Conservation (phyloP, 140 eudicot species). For the Anethum foeniculum region DNA sequence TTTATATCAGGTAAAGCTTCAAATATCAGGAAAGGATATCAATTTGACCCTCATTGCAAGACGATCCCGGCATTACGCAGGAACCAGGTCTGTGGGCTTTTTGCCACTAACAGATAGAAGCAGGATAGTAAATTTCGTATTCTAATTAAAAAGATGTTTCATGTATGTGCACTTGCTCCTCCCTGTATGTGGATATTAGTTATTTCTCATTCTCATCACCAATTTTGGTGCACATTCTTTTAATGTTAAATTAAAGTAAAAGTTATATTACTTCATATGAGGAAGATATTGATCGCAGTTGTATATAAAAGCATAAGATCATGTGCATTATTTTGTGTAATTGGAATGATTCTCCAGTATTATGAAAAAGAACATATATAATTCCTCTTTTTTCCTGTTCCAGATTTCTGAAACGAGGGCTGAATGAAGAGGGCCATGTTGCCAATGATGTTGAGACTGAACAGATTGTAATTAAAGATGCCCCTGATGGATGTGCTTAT, state of each 20-base stretch:
- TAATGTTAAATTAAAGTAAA: background rate
- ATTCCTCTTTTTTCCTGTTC: background rate
- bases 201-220: background rate
- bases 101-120: background rate
- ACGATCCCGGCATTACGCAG: conserved; percentile 97
- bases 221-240: background rate
- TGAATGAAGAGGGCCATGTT: conserved; percentile 22
- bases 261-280: background rate
- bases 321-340: background rate
- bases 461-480: conserved; percentile 26
- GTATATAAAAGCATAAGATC: background rate
- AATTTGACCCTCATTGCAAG: conserved; percentile 83
- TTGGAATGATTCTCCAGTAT: background rate
- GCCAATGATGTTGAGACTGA: conserved; percentile 35
- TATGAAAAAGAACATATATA: background rate
- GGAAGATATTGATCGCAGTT: background rate
- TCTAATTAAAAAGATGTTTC: background rate
- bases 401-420: conserved; percentile 17
- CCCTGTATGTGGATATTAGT: too few relatives aligned
- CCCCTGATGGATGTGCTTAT: conserved; percentile 3
- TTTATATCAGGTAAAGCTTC: conserved; percentile 49
- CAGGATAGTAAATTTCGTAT: background rate
- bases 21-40: conserved; percentile 55
- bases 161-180: background rate
- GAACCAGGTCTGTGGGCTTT: conserved; percentile 65